Percentiles rank a stretch among this genome's conserved stretches.
phyloP scores from a whole-genome alignment of 345 rosid species.

The Bruguiera sexangula region DNA sequence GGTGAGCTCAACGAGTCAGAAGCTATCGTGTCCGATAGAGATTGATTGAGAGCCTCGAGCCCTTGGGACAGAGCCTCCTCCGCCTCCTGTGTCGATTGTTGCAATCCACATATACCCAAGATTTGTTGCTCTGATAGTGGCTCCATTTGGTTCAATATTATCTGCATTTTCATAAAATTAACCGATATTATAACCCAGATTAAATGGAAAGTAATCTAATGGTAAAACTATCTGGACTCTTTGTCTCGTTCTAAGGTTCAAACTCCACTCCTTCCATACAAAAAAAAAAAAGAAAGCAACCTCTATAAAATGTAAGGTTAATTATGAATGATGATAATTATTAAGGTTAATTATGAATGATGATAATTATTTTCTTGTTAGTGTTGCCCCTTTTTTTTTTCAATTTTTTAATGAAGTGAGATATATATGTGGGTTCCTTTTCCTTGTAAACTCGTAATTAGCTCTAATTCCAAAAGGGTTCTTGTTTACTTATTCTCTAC shows the following conservation, averaged over 20 bases:
- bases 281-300: no score
- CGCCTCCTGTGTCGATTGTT: conserved; percentile 82
- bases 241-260: no score
- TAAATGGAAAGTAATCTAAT: not conserved
- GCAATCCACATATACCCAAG: conserved; percentile 79
- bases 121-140: conserved; percentile 87
- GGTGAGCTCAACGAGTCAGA: conserved; percentile 77
- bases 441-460: no score
- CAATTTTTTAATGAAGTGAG: no score
- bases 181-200: not conserved
- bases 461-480: not conserved
- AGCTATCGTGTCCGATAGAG: conserved; percentile 77
- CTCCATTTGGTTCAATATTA: conserved; percentile 67
- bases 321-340: no score
- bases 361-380: no score
- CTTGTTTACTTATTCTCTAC: conserved; percentile 18
- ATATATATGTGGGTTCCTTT: no score
- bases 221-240: no score
- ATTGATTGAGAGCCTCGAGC: conserved; percentile 76
- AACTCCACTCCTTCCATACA: no score
- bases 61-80: conserved; percentile 94
- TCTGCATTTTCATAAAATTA: conserved; percentile 32
- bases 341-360: no score
- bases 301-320: no score
- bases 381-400: no score